Conservation (phyloP, 2,329 filamentous ascomycete genomes). For the Aplosporella prunicola region DNA sequence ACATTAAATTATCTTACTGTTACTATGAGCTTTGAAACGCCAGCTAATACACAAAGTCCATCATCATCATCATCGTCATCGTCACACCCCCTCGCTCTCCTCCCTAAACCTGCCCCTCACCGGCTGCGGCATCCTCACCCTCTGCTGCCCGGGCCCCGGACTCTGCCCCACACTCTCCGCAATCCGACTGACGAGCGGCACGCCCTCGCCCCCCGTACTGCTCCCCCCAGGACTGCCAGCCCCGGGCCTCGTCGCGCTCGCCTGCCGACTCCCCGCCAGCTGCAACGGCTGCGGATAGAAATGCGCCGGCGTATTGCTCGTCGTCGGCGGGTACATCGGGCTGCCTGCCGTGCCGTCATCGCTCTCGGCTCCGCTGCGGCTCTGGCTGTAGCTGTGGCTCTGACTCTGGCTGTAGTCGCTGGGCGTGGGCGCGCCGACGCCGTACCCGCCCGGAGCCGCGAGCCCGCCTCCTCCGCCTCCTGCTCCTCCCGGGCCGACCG, state of each 20-base stretch:
- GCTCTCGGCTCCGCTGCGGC: conserved; percentile 12
- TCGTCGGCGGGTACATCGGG: conserved; percentile 11
- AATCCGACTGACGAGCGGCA: conserved; percentile 8
- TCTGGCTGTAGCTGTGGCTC: conserved; percentile 14
- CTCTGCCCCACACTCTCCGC: conserved; percentile 5
- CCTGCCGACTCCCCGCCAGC: conserved; percentile 1
- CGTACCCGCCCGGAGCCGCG: conserved; percentile 8
- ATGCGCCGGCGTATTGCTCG: conserved; percentile 22
- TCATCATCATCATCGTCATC: too few relatives aligned
- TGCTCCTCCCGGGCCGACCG: too few relatives aligned
- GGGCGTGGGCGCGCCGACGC: conserved; percentile 12
- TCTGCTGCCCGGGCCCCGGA: too few relatives aligned
- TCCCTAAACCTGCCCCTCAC: conserved; percentile 8
- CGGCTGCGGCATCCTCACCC: neutral
- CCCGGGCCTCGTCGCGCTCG: neutral
- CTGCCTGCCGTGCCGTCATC: conserved; percentile 9
- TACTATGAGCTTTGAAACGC: too few relatives aligned
- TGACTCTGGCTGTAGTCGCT: conserved; percentile 14
- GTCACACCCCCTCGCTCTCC: too few relatives aligned
- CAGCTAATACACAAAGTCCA: neutral
- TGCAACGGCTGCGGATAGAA: conserved; percentile 24
- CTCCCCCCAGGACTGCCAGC: neutral
- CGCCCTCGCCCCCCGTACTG: neutral
- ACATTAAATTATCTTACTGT: too few relatives aligned
- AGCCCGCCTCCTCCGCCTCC: conserved; percentile 6